Evolutionary conservation across 768 basidiomycete species (phyloP).

Genomic region (Psilocybe azurescens): DNA sequence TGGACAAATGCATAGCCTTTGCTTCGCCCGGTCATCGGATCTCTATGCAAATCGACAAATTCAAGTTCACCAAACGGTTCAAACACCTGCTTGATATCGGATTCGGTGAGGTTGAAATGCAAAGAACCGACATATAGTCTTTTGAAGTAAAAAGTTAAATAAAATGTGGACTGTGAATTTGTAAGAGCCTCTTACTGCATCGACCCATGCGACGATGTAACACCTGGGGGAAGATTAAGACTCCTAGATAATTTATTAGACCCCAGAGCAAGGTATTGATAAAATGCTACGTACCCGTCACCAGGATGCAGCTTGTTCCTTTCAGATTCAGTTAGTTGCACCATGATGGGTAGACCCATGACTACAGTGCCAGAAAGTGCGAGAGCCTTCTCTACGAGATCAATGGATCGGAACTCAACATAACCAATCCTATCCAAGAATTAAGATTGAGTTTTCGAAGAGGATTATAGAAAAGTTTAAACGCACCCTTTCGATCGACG

Average conservation of each 20-base stretch:
- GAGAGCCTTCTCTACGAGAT: conserved; percentile 90
- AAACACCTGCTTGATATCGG: conserved; percentile 98
- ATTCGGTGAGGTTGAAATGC: conserved; percentile 95
- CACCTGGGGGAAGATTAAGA: conserved; percentile 84
- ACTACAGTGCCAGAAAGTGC: conserved; percentile 92
- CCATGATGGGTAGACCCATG: conserved; percentile 97
- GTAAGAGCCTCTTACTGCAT: conserved; percentile 69
- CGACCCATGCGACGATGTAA: conserved; percentile 78
- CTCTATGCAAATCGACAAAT: conserved; percentile 97
- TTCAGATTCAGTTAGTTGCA: conserved; percentile 97
- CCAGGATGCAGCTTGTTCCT: conserved; percentile 89
- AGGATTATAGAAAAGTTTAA: neutral
- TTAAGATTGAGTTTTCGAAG: conserved; percentile 9
- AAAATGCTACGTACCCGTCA: conserved; percentile 65
- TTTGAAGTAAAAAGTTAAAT: neutral
- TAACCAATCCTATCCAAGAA: conserved; percentile 82
- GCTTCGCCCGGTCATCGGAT: conserved; percentile 92
- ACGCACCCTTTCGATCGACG: conserved; percentile 96
- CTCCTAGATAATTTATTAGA: conserved; percentile 49
- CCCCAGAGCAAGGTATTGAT: conserved; percentile 12
- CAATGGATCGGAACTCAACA: conserved; percentile 93
- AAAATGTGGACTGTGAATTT: neutral
- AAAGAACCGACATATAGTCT: conserved; percentile 97
- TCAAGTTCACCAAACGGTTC: conserved; percentile 98
- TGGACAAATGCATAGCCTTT: conserved; percentile 99